Conservation (phyloP, 2,329 filamentous ascomycete genomes). For the Aspergillus chevalieri region DNA sequence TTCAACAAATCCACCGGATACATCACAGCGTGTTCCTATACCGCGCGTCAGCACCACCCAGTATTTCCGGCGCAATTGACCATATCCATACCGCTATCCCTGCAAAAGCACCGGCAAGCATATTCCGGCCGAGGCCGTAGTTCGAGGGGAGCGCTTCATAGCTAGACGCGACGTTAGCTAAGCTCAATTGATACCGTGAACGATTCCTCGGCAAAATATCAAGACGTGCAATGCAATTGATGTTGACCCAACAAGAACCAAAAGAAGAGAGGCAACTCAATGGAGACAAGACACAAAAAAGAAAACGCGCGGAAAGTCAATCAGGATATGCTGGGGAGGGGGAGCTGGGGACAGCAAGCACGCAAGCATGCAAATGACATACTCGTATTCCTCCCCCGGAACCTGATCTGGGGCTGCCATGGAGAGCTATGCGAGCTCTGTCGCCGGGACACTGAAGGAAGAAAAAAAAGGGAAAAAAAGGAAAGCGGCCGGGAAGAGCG, state of each 20-base stretch:
- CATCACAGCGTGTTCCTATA: conserved; percentile 95
- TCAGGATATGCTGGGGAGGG: no score
- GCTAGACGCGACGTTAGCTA: conserved; percentile 34
- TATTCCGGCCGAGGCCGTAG: conserved; percentile 89
- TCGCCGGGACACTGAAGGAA: conserved; percentile 23
- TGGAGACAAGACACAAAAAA: no score
- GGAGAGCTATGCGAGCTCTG: conserved; percentile 30
- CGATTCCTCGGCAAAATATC: neutral
- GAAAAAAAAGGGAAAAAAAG: conserved; percentile 2
- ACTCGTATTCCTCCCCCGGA: conserved; percentile 43
- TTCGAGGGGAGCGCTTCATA: conserved; percentile 94
- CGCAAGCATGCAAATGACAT: conserved; percentile 17
- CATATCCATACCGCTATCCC: conserved; percentile 71
- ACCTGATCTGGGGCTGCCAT: conserved; percentile 39
- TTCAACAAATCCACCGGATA: conserved; percentile 98
- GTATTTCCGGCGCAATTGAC: conserved; percentile 1
- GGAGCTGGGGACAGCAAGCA: no score
- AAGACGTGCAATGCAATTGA: no score
- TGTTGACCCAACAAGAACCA: no score
- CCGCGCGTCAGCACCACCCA: conserved; percentile 13
- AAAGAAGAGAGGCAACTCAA: no score
- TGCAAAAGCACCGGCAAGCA: conserved; percentile 92
- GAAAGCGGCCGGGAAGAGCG: conserved; percentile 2
- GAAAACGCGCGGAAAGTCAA: no score
- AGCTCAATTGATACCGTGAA: no score